Base-by-base conservation (phyloP, 1,284 basidiomycete species). In the Dichomitus squalens region DNA sequence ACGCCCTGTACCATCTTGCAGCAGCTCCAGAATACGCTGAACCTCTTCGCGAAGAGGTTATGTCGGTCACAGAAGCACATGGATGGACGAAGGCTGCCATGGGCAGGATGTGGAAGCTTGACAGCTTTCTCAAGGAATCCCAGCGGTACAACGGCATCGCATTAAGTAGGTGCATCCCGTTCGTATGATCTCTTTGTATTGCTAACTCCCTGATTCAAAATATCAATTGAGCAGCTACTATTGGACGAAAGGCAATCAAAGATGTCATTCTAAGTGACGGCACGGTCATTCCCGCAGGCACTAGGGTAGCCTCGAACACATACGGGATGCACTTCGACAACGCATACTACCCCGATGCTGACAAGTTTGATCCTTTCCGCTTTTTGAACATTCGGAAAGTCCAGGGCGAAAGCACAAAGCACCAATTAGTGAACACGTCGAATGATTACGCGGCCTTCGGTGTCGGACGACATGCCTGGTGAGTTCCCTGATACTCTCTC, bases 101-200 rank as follows among this genome's bases (percentile, higher is more conserved):
- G 52, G 66, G 63, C 11, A 79, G 77, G 54, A 75, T 84, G 75
- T 66, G 70, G 52, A 79, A 79, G 55, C 60, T 84, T 20, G 82
- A 84, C 59, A 83, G 80, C 60, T 82, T 84, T 64, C 62, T 85
- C 48, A 75, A 77, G 50, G 82, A 84, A 64, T 75, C 75, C 1
- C 73, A 75, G 56, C 71, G 81, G 9, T 55, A 74, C 38, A 73
- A 73, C 38, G 74, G 72, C 0, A 64, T 73, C 29, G 62, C 49
- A 39, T 36, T 48, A 16, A 59, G 68, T 71, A 51, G 35, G 66
- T 58, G n/a, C n/a, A 20, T 34, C 20, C 6, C 9, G 21, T 23
- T 7, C 16, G 2, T 25, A 3, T n/a, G n/a, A n/a, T n/a, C 3
- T 27, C 9, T 2, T n/a, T 2, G 18, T 21, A 8, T 6, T 34